Conservation (phyloP, 768 basidiomycete species). For the Mycena amicta region DNA sequence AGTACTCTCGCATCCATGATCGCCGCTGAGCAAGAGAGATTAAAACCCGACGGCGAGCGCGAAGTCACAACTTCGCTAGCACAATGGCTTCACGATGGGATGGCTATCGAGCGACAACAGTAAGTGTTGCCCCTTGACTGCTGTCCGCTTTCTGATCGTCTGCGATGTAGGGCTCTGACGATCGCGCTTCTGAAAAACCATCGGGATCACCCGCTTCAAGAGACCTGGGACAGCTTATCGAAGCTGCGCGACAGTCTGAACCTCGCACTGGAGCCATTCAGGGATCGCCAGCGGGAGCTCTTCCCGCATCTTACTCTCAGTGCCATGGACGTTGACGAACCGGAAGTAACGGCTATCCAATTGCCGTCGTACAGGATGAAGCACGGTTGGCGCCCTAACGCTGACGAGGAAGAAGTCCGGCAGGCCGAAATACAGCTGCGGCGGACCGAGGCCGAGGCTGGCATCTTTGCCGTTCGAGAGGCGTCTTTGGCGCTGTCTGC, state of each 20-base stretch:
- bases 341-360: conserved; percentile 9
- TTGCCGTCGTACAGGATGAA: conserved; percentile 9
- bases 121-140: conserved; percentile 1
- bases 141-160: background rate
- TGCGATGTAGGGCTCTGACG: background rate
- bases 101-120: conserved; percentile 10
- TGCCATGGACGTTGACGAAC: conserved; percentile 10
- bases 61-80: background rate
- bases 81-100: conserved; percentile 8
- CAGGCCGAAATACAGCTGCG: background rate
- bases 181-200: conserved; percentile 6
- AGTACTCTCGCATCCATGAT: conserved; percentile 1
- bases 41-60: background rate
- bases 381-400: background rate
- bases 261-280: conserved; percentile 1
- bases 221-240: background rate
- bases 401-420: conserved; percentile 1
- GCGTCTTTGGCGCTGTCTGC: conserved; percentile 11
- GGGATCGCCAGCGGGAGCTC: conserved; percentile 5
- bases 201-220: conserved; percentile 6
- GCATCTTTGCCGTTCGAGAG: background rate
- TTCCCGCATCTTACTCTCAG: conserved; percentile 6
- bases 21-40: background rate
- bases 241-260: conserved; percentile 1
- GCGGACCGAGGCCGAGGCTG: conserved; percentile 1